Conservation (phyloP, 1,284 basidiomycete genomes). For the Flammula alnicola region DNA sequence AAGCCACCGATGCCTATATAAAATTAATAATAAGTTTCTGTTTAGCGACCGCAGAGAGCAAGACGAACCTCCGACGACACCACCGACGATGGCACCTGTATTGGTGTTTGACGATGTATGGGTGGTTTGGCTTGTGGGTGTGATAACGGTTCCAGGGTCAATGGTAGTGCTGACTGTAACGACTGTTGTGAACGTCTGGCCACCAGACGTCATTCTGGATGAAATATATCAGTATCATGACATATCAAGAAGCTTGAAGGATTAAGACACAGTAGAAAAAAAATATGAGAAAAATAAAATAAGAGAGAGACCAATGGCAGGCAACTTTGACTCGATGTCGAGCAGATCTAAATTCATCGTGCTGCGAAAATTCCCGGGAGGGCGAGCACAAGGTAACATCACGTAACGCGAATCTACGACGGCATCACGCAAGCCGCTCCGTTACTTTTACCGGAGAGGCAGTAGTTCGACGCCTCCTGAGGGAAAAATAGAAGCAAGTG, state of each 20-base stretch:
- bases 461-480: too few relatives aligned
- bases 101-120: constrained; percentile 9
- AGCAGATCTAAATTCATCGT: too few relatives aligned
- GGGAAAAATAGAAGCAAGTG: too few relatives aligned
- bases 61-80: constrained; percentile 43
- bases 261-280: constrained; percentile 3
- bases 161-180: constrained; percentile 33
- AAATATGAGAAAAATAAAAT: not conserved
- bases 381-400: too few relatives aligned
- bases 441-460: too few relatives aligned
- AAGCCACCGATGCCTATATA: constrained; percentile 38
- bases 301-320: too few relatives aligned
- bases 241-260: not conserved
- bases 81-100: constrained; percentile 44
- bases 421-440: too few relatives aligned
- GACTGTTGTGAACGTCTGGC: constrained; percentile 35
- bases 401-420: too few relatives aligned
- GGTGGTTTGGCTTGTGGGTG: not conserved
- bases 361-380: too few relatives aligned
- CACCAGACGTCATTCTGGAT: constrained; percentile 32
- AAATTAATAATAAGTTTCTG: not conserved
- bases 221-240: not conserved
- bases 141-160: constrained; percentile 27
- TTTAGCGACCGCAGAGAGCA: not conserved
- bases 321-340: too few relatives aligned